A percentile compares a stretch with the other conserved stretches of the same genome.
Evolutionary conservation across 164 flowering plant species (phyloP).

Genomic region (Echeveria elegans): DNA sequence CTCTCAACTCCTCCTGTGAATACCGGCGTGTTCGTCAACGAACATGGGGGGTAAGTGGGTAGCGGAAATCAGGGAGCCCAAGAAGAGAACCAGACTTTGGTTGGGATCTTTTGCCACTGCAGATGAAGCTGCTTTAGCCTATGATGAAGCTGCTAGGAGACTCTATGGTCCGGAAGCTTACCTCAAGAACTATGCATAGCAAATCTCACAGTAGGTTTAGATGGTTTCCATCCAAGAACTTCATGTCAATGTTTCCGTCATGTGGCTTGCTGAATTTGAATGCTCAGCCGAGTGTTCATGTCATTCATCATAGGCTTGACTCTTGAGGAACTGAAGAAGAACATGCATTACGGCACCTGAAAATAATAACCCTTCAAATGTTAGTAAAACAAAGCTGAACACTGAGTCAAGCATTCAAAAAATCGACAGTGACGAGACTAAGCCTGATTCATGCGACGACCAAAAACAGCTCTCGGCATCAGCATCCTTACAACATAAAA

Average conservation of each 20-base stretch:
- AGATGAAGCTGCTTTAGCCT: conserved; percentile 97
- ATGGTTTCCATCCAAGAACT: conserved; percentile 75
- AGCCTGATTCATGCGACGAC: background rate
- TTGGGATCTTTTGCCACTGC: conserved; percentile 90
- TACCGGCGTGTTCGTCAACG: conserved; percentile 90
- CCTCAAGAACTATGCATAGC: conserved; percentile 38
- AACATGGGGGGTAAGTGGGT: conserved; percentile 99
- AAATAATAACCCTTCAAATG: background rate
- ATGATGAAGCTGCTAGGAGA: conserved; percentile 83
- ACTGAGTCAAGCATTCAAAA: no score
- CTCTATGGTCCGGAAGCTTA: conserved; percentile 90
- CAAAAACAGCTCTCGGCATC: background rate
- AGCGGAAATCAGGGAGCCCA: conserved; percentile 93
- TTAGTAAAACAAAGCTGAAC: conserved; percentile 8
- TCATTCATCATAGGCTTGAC: conserved; percentile 87
- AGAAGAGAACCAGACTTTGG: conserved; percentile 93
- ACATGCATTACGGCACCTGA: conserved; percentile 10
- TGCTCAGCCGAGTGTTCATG: conserved; percentile 83
- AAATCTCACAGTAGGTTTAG: conserved; percentile 35
- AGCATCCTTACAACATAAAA: background rate
- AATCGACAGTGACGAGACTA: no score
- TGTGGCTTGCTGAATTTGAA: conserved; percentile 68
- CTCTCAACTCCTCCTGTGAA: conserved; percentile 79
- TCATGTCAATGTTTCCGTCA: conserved; percentile 52
- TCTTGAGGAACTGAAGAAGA: conserved; percentile 68